Evolutionary conservation across 106 monocot genomes (phyloP), one percentile per base, ranked within the genome.

Genomic region (Apostasia ramifera): DNA sequence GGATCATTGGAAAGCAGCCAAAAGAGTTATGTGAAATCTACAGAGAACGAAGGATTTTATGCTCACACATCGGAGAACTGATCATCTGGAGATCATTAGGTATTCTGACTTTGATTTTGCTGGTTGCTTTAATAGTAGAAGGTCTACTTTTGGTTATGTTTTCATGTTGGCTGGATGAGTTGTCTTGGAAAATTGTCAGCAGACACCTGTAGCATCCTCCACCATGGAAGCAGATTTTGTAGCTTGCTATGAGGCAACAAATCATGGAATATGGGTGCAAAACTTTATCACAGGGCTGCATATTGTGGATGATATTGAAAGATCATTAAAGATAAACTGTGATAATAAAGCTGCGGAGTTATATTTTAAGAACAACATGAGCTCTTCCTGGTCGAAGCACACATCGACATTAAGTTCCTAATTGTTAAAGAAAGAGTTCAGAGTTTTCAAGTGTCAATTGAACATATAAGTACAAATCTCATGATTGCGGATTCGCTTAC

Each of bases 321-420:
- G 44, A 44, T 50, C 51, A 62, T 4, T 77, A 4, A 70, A 40
- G 55, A 46, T 55, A 44, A 61, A 39, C 48, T 70, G 70, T 64
- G 70, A 70, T 15, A 77, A 64, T 70, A 70, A 77, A 42, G 63
- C 52, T 38, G 69, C 40, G 5, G 52, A 56, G 1, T 6, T 69
- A 5, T 76, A 60, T 76, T 68, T 59, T 12, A 76, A 76, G 40
- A 76, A 69, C 53, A 69, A 67, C 58, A 76, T 13, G 8, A 76
- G 59, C 53, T 68, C 61, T n/a, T 46, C 57, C 14, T 71, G 57
- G 37, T 71, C 53, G 3, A 70, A 77, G 26, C 26, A 42, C 56
- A 77, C 8, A 70, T 70, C 38, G 63, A 77, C 54, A 77, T 77
- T 53, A 53, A 53, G 11, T 53, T 53, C 53, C 11, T 53, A 53